Evolutionary conservation across 768 basidiomycete species (phyloP).

Genomic region (Lactarius deliciosus): DNA sequence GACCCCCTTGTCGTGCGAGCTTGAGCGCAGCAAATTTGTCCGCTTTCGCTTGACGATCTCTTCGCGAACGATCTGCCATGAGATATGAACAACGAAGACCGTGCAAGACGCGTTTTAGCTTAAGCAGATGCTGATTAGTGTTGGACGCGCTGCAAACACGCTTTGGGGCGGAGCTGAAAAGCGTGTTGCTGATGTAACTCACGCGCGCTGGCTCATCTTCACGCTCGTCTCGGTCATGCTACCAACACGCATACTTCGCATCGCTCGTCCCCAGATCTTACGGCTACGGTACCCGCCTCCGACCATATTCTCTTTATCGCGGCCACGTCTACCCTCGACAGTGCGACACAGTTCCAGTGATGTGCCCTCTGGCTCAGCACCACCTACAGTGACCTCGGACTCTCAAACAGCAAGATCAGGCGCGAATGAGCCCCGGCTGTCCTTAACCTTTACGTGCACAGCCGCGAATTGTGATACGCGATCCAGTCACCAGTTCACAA

Average conservation of each 20-base stretch:
- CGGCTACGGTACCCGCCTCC: neutral
- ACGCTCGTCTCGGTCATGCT: constrained; percentile 6
- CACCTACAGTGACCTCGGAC: constrained; percentile 6
- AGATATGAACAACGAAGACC: neutral
- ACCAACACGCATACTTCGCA: constrained; percentile 16
- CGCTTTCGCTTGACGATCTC: constrained; percentile 34
- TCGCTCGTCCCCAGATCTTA: constrained; percentile 8
- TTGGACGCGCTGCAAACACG: constrained; percentile 32
- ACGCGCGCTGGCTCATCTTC: neutral
- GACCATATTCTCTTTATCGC: neutral
- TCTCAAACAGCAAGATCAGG: constrained; percentile 36
- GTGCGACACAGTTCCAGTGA: constrained; percentile 16
- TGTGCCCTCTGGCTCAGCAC: constrained; percentile 12
- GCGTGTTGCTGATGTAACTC: constrained; percentile 26
- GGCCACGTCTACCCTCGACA: constrained; percentile 7
- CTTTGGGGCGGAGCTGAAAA: constrained; percentile 35
- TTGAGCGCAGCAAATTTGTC: constrained; percentile 61
- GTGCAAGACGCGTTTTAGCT: constrained; percentile 6
- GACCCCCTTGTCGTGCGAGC: constrained; percentile 38
- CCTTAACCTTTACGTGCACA: constrained; percentile 86
- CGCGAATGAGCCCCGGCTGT: constrained; percentile 58
- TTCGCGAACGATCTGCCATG: constrained; percentile 36
- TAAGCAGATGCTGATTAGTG: too few relatives aligned
- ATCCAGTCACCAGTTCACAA: constrained; percentile 86
- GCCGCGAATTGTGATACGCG: constrained; percentile 70